Percentiles rank a stretch among this genome's conserved stretches.
These are phyloP conservation scores for Globisporangium middletonii DNA, from an alignment of 352 stramenopile species.

Conservation along the genomic window DNA sequence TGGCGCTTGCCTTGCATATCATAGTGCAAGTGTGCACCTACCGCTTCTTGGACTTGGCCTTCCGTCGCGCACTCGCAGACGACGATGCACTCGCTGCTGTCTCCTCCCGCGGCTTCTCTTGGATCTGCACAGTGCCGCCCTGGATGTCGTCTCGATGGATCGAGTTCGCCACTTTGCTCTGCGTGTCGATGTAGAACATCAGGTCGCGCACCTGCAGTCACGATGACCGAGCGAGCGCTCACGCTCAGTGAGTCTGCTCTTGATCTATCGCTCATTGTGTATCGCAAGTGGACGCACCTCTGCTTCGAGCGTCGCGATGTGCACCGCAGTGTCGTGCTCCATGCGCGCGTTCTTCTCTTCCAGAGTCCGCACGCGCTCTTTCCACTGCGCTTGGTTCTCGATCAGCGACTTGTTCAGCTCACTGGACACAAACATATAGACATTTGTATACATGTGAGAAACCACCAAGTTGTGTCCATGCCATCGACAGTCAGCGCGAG, in stretches of 20 bases:
- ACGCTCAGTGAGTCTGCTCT: no score
- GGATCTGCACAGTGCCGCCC: slow-evolving; percentile 70
- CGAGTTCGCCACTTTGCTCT: slow-evolving; percentile 82
- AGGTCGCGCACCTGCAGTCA: slow-evolving; percentile 52
- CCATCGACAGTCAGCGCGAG: background rate
- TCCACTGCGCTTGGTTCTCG: slow-evolving; percentile 87
- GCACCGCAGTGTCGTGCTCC: slow-evolving; percentile 52
- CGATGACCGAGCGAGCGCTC: no score
- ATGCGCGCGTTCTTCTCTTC: slow-evolving; percentile 61
- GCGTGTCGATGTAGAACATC: slow-evolving; percentile 89
- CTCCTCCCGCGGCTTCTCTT: slow-evolving; percentile 24
- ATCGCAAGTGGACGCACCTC: slow-evolving; percentile 32
- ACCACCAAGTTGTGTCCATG: background rate
- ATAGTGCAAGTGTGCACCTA: slow-evolving; percentile 2
- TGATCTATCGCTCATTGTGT: no score
- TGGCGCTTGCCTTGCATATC: background rate
- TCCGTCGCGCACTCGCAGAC: slow-evolving; percentile 9
- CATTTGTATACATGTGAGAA: background rate
- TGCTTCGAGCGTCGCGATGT: slow-evolving; percentile 71
- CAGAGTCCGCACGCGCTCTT: slow-evolving; percentile 61
- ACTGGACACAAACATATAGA: slow-evolving; percentile 17
- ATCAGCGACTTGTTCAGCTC: slow-evolving; percentile 86
- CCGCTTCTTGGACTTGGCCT: slow-evolving; percentile 18
- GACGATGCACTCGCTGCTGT: slow-evolving; percentile 8
- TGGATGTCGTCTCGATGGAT: slow-evolving; percentile 77